Base-by-base conservation (phyloP, 768 basidiomycete genomes). In the Lactarius akahatsu region DNA sequence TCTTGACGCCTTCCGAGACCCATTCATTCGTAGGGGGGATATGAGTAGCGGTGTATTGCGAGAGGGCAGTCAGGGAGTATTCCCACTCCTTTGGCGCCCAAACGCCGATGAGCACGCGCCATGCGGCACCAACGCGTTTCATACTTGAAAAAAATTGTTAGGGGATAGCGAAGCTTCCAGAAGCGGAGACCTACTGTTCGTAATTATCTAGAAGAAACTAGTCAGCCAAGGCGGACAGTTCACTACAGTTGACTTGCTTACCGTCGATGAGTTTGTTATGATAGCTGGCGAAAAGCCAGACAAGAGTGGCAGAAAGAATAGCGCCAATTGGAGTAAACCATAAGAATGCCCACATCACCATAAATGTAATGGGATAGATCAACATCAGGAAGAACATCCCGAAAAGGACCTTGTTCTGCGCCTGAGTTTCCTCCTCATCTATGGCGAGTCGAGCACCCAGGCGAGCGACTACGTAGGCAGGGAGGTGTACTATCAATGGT, bases 351-450 rank as follows among this genome's bases (percentile, higher is more conserved):
- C 95, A 99, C 8, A 96, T 77, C 67, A 86, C 83, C 73, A 92
- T 86, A 80, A 98, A 98, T 40, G 88, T 77, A n/a, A 86, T 75
- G 26, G 93, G 88, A 79, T 98, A 97, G 52, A 91, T 87, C 69
- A 92, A 73, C 64, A 90, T 77, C 45, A 90, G 85, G 61, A 97
- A 76, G 41, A 96, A 72, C 32, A 85, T 71, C 1, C 94, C 94
- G 71, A 96, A 89, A 15, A 91, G 88, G 55, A 97, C 86, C 81
- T 99, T 99, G 81, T 94, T 98, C 81, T 98, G 96, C 54, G 96
- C 97, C 76, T 93, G 90, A 13, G 93, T 90, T 76, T 98, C 96
- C 76, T 98, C 90, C 74, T 98, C 95, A 67, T 94, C 86, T 72
- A 90, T 83, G 41, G 84, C 87, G 43, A 96, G 78, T 56, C 83